Evolutionary conservation across 768 basidiomycete genomes (phyloP).

Genomic region (Lactarius deliciosus): DNA sequence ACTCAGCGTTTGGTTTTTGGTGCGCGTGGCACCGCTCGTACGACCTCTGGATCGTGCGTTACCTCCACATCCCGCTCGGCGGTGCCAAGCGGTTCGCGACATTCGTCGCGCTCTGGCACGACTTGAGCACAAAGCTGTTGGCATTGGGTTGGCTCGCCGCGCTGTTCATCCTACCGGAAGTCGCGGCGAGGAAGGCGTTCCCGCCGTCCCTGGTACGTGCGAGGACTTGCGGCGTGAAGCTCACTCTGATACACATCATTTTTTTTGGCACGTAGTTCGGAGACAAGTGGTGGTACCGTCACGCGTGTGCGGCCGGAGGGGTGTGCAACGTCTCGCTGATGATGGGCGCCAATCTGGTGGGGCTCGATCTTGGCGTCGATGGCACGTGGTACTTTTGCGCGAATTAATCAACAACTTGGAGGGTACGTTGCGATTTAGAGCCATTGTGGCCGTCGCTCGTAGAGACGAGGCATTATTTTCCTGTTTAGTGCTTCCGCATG

Average conservation of each 20-base stretch:
- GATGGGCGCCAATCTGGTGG: constrained; percentile 91
- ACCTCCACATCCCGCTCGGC: constrained; percentile 88
- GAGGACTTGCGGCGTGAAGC: too few relatives aligned
- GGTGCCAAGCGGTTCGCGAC: constrained; percentile 63
- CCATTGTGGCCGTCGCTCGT: too few relatives aligned
- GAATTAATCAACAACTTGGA: constrained; percentile 62
- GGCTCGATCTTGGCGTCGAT: constrained; percentile 89
- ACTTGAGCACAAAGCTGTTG: constrained; percentile 80
- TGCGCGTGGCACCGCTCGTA: constrained; percentile 95
- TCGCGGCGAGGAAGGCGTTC: constrained; percentile 59
- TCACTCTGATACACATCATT: too few relatives aligned
- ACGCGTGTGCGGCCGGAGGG: constrained; percentile 78
- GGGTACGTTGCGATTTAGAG: too few relatives aligned
- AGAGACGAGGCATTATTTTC: too few relatives aligned
- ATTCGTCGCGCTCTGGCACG: constrained; percentile 98
- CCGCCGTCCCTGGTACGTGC: constrained; percentile 55
- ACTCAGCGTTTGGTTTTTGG: constrained; percentile 93
- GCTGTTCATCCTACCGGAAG: constrained; percentile 86
- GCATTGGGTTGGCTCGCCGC: constrained; percentile 97
- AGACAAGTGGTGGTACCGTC: constrained; percentile 74
- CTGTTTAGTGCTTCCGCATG: too few relatives aligned
- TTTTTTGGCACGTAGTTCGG: constrained; percentile 55
- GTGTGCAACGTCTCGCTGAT: constrained; percentile 84
- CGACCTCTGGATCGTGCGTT: constrained; percentile 94
- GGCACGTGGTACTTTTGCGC: constrained; percentile 65